Base-by-base conservation (phyloP, 1,284 basidiomycete species). In the Marasmius tenuissimus region DNA sequence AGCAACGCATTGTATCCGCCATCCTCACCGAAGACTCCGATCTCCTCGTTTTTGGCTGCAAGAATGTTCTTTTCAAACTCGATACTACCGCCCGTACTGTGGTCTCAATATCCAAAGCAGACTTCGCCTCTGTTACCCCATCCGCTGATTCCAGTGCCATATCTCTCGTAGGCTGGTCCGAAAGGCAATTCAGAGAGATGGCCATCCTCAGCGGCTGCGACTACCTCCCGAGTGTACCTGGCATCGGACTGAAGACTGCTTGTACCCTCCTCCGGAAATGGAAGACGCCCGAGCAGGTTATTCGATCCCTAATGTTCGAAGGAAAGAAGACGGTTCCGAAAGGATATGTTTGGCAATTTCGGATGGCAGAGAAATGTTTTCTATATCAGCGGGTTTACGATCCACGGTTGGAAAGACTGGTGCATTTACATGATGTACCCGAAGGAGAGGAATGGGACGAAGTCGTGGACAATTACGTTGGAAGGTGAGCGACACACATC, bases 11-110 rank as follows among this genome's bases (percentile, higher is more conserved):
- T 55, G 94, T 97, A 57, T 91, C 97, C 72, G 97, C 89, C 3
- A 91, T 99, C 72, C 86, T 99, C 68, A 98, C 97, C 0, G 97
- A 99, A 76, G 97, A 99, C 77, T 98, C 97, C 5, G 97, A 99
- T 76, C 81, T 99, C 57, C 89, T 99, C 65, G 96, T 99, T 45
- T 99, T 98, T 72, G 97, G 97, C 12, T 97, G 96, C 78, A 84
- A 85, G 67, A 91, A 84, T 59, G 92, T 95, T 11, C 80, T 93
- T 18, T 94, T 94, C 82, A 97, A 97, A 75, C 82, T 97, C 34
- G 94, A 97, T 73, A 70, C 79, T 1, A 81, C 85, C 57, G 84
- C 89, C 51, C 89, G 86, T 37, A 87, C 89, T 37, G 91, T 96
- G 67, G 84, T 91, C 14, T 88, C 86, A 64, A 92, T 99, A 70